Evolutionary conservation across 1,284 basidiomycete genomes (phyloP), one percentile per base, ranked within the genome.

Genomic region (Irpex sp.): DNA sequence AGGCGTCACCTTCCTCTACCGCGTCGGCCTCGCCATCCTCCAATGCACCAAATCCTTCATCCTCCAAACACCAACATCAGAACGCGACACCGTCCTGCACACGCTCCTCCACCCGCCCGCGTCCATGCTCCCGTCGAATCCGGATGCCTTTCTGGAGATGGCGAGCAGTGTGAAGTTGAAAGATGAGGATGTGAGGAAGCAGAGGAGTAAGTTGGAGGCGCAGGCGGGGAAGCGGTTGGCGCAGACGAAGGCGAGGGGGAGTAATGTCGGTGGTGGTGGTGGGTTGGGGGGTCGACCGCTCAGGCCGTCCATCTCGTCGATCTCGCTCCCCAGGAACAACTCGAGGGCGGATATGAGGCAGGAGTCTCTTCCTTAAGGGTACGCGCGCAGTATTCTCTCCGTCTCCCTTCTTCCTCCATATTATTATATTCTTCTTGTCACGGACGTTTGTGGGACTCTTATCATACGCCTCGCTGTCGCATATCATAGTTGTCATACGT

Each of bases 181-280:
- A 71, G 93, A 95, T 67, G 92, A 94, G 63, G 92, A 93, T 65
- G 69, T 95, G 35, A 81, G 86, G 33, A 94, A 93, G 72, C 85
- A 90, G 68, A 82, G 90, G 1, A 72, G 82, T 47, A 92, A 92
- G 72, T 83, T 91, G 8, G 55, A 54, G 78, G 87, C 89, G 68
- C 83, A 83, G 17, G 83, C 86, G 64, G 77, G 85, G 19, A 89
- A 65, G 36, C 46, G 59, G 47, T 61, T 59, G 21, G 57, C 58
- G 17, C 64, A 62, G 50, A 46, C 58, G 11, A 36, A 36, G 31
- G 33, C 1, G 1, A 26, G 33, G 31, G 9, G 39, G 39, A 46
- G 31, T 33, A 33, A 33, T 33, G 31, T 33, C 6, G 39, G 39
- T 46, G 39, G 39, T 46, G 39, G 39, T 13, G 39, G 39, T 46